Percentiles rank a stretch among this genome's conserved stretches.
These are phyloP conservation scores for Helicocarpus griseus DNA, from an alignment of 2,329 filamentous ascomycete species.

Conservation along the genomic window DNA sequence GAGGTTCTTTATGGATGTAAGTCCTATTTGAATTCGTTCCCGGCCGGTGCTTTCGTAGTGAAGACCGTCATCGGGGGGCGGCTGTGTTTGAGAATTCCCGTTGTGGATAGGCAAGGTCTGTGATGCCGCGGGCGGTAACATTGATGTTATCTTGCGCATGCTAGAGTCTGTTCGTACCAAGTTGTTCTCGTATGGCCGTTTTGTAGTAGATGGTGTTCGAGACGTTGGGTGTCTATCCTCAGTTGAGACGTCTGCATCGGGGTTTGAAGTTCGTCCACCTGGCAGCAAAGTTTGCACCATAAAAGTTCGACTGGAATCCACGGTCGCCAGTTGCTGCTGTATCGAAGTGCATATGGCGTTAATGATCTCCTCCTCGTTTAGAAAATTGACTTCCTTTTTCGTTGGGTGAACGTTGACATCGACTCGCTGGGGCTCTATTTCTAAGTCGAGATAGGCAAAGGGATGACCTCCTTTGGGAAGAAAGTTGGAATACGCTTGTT, in stretches of 20 bases:
- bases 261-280: constrained; percentile 36
- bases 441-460: constrained; percentile 82
- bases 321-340: constrained; percentile 65
- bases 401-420: constrained; percentile 98
- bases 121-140: constrained; percentile 59
- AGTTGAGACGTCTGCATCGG: constrained; percentile 9
- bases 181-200: constrained; percentile 69
- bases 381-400: constrained; percentile 91
- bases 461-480: constrained; percentile 90
- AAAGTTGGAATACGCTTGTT: constrained; percentile 80
- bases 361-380: constrained; percentile 95
- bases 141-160: constrained; percentile 88
- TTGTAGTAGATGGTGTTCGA: constrained; percentile 27
- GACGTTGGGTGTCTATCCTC: constrained; percentile 28
- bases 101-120: constrained; percentile 20
- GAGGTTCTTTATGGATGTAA: constrained; percentile 78
- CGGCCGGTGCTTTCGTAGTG: constrained; percentile 66
- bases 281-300: constrained; percentile 85
- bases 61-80: constrained; percentile 39
- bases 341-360: constrained; percentile 76
- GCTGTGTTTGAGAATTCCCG: constrained; percentile 24
- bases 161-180: constrained; percentile 83
- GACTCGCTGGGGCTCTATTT: constrained; percentile 83
- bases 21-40: constrained; percentile 58
- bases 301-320: constrained; percentile 90